Conservation (phyloP, 352 stramenopile genomes). For the Plasmopara muralis region DNA sequence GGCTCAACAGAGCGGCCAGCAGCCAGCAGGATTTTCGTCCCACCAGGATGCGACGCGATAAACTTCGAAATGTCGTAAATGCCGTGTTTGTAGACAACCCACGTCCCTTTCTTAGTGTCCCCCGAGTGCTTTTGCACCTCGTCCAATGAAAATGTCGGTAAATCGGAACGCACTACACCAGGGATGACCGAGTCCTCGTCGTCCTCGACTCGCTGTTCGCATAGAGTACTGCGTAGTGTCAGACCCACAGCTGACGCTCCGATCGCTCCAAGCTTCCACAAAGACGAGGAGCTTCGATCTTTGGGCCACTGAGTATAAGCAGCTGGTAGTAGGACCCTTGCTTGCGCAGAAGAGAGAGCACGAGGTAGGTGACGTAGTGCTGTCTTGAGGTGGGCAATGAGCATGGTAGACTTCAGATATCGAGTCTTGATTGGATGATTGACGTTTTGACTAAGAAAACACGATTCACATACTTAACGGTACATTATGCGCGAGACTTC, state of each 20-base stretch:
- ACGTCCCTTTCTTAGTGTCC: conserved; percentile 72
- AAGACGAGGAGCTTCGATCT: background rate
- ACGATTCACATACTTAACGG: too few relatives aligned
- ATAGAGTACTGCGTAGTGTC: conserved; percentile 9
- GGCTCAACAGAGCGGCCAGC: conserved; percentile 83
- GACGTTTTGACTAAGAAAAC: too few relatives aligned
- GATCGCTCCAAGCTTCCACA: conserved; percentile 5
- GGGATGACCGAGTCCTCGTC: conserved; percentile 5
- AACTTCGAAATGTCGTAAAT: conserved; percentile 98
- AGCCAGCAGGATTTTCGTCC: conserved; percentile 85
- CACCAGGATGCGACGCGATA: conserved; percentile 90
- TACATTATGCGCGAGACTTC: conserved; percentile 17
- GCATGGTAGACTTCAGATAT: conserved; percentile 6
- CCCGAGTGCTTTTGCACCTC: conserved; percentile 71
- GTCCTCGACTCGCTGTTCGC: conserved; percentile 18
- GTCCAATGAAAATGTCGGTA: conserved; percentile 63
- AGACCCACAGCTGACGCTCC: conserved; percentile 12
- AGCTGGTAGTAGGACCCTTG: conserved; percentile 5
- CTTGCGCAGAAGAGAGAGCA: background rate
- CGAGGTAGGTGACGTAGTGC: conserved; percentile 8
- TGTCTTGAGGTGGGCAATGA: conserved; percentile 7
- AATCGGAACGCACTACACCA: conserved; percentile 31
- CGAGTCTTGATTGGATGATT: background rate
- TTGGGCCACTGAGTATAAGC: background rate
- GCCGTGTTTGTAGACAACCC: conserved; percentile 90